These are phyloP conservation scores for Drosera capensis DNA, from an alignment of 148 eudicot species.

Conservation along the genomic window DNA sequence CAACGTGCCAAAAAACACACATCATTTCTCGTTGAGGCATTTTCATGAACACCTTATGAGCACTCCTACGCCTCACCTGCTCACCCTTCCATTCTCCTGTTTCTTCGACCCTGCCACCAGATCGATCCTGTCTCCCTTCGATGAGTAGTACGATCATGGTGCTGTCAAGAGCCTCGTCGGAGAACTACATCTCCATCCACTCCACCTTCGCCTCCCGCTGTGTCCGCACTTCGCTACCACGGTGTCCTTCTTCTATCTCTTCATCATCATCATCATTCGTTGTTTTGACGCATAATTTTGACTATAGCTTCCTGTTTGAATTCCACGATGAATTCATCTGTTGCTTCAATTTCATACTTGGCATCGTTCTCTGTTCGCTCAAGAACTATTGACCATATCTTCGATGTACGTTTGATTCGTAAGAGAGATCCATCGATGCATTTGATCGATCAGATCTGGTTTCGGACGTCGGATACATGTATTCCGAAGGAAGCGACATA, in stretches of 20 bases:
- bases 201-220: constrained; percentile 54
- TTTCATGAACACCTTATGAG: too few species aligned
- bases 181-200: constrained; percentile 22
- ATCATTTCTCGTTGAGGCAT: too few species aligned
- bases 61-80: too few species aligned
- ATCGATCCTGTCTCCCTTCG: too few species aligned
- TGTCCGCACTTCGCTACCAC: constrained; percentile 37
- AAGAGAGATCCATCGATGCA: neutral
- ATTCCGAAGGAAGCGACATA: constrained; percentile 89
- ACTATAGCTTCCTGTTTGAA: neutral
- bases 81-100: too few species aligned
- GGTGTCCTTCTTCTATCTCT: constrained; percentile 9
- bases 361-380: neutral
- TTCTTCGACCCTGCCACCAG: too few species aligned
- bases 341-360: too few species aligned
- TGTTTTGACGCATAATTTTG: neutral
- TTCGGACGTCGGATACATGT: constrained; percentile 42
- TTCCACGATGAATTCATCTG: neutral
- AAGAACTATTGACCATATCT: neutral
- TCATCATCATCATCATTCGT: neutral
- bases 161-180: constrained; percentile 14
- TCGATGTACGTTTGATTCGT: neutral
- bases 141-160: constrained; percentile 20
- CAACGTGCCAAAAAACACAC: too few species aligned
- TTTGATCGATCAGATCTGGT: constrained; percentile 21